These are phyloP conservation scores for Remersonia thermophila DNA, from an alignment of 2,329 filamentous ascomycete genomes.

Conservation along the genomic window DNA sequence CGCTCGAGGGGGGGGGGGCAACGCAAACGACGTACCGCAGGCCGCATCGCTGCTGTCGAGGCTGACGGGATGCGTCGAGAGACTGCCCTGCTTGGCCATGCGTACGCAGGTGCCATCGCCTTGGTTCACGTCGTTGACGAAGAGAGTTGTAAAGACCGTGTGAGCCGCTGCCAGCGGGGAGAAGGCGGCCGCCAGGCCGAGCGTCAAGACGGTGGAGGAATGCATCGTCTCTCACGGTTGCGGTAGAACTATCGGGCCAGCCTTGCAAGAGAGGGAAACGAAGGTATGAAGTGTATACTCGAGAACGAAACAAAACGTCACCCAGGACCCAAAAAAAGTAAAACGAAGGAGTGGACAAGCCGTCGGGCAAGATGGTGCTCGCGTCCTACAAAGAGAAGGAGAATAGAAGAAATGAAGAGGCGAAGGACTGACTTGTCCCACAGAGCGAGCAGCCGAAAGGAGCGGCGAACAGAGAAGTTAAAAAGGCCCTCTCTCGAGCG, in stretches of 20 bases:
- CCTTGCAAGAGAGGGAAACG: not conserved
- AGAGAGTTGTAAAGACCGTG: constrained; percentile 52
- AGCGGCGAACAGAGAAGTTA: too few relatives aligned
- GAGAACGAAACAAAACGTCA: too few relatives aligned
- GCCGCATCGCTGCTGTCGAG: constrained; percentile 52
- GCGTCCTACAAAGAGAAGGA: too few relatives aligned
- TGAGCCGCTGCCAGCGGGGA: constrained; percentile 37
- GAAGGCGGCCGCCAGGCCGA: constrained; percentile 25
- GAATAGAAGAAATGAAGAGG: too few relatives aligned
- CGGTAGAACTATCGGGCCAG: constrained; percentile 10
- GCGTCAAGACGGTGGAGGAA: constrained; percentile 17
- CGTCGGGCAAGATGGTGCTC: too few relatives aligned
- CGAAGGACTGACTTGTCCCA: too few relatives aligned
- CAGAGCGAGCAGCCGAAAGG: too few relatives aligned
- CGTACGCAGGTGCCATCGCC: constrained; percentile 62
- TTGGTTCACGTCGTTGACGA: constrained; percentile 48
- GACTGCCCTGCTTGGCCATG: constrained; percentile 42
- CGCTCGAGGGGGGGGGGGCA: not conserved
- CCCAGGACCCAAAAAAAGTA: too few relatives aligned
- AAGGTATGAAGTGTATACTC: not conserved
- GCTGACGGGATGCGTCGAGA: constrained; percentile 46
- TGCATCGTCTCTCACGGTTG: too few relatives aligned
- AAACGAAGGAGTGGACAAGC: too few relatives aligned
- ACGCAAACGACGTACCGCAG: constrained; percentile 46
- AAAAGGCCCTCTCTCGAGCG: too few relatives aligned